Base-by-base conservation (phyloP, 2,329 filamentous ascomycete genomes). In the Myriosclerotinia duriaeana region DNA sequence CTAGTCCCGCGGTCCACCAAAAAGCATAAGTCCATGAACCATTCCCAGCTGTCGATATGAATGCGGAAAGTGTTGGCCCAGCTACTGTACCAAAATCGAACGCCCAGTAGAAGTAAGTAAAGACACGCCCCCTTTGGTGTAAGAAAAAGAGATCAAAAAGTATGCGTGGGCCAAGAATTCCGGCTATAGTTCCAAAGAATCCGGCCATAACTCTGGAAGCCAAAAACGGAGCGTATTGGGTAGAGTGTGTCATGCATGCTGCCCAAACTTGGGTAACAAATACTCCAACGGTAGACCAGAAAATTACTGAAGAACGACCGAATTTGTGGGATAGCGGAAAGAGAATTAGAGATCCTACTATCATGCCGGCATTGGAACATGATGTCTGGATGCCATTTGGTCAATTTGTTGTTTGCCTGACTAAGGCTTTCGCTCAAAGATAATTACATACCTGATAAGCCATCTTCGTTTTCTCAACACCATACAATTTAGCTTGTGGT, bases 61-160 rank as follows among this genome's bases (percentile, higher is more conserved):
- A 80, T 3, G 78, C 79, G 0, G 76, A 77, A 30, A 81, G 74
- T 0, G 78, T 80, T 1, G 77, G 77, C 5, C 77, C 77, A 5
- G 72, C 76, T 5, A 70, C 64, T 20, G 77, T 77, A 1, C 78
- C 79, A 44, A 79, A 77, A 20, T 79, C 72, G 26, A 79, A 73
- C 0, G 73, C 68, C 59, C 77, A 75, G 34, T 78, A 75, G 38
- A 79, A 74, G 36, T 75, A 70, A 0, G 76, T 78, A 53, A 80
- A 80, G 14, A 77, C 78, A 40, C 77, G 72, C 9, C 79, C 79
- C 8, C 79, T 75, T 66, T 80, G 77, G 60, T 80, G 79, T 22
- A 80, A 69, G 68, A 80, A 81, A 70, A 80, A 80, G 55, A 80
- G 53, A 65, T 80, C 79, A n/a, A 78, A 76, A 34, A 81, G 75